Conservation (phyloP, 257 asterid genomes). For the Fraxinus anomala region DNA sequence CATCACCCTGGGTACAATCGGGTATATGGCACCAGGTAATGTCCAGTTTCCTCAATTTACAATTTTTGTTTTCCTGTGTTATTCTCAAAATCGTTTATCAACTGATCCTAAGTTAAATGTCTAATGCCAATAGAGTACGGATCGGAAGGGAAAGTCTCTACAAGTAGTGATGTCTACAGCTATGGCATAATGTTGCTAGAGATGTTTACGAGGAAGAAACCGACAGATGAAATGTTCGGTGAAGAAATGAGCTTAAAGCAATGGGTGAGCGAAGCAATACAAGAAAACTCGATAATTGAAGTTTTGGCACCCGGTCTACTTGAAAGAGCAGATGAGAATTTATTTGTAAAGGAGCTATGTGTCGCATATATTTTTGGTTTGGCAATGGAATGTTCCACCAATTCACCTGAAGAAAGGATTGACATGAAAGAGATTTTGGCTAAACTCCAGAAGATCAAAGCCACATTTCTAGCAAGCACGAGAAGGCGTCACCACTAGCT, state of each 20-base stretch:
- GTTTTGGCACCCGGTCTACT: constrained; percentile 31
- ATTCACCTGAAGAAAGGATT: constrained; percentile 32
- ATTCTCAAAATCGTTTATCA: neutral
- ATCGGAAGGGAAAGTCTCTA: constrained; percentile 36
- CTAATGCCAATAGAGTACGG: constrained; percentile 27
- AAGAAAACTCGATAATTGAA: constrained; percentile 20
- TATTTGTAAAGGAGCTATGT: constrained; percentile 16
- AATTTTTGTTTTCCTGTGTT: too few species aligned
- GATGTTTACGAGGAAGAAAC: constrained; percentile 36
- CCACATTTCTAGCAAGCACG: neutral
- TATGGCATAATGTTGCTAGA: constrained; percentile 42
- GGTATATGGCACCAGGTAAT: constrained; percentile 39
- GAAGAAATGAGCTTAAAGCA: constrained; percentile 31
- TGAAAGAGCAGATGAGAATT: constrained; percentile 17
- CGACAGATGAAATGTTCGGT: constrained; percentile 32
- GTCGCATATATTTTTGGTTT: constrained; percentile 29
- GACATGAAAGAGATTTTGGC: constrained; percentile 23
- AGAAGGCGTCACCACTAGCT: neutral
- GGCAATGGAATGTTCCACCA: constrained; percentile 35
- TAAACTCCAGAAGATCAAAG: constrained; percentile 31
- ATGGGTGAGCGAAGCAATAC: constrained; percentile 36
- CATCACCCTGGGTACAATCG: constrained; percentile 31
- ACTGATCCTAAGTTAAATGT: neutral
- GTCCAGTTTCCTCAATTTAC: too few species aligned
- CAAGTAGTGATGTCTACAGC: constrained; percentile 37